Conservation (phyloP, 2,329 filamentous ascomycete genomes). For the Microcera coccophila region DNA sequence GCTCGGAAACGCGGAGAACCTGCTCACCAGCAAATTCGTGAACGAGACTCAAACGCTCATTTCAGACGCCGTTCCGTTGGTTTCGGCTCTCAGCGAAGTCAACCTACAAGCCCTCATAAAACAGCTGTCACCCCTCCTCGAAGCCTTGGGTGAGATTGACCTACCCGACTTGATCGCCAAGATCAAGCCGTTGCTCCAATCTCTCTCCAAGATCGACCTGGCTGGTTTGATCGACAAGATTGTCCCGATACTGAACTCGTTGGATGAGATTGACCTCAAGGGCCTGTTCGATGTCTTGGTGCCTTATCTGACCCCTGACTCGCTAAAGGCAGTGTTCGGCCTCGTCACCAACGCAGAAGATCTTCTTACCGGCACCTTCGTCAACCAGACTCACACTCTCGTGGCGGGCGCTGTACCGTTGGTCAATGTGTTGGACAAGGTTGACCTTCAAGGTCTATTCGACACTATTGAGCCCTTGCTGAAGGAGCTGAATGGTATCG, state of each 20-base stretch:
- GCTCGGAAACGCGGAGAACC: constrained; percentile 33
- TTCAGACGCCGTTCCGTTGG: constrained; percentile 34
- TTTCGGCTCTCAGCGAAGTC: constrained; percentile 33
- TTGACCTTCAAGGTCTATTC: constrained; percentile 38
- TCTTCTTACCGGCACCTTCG: constrained; percentile 37
- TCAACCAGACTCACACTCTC: constrained; percentile 39
- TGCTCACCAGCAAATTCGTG: constrained; percentile 31
- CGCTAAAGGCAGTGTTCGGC: constrained; percentile 34
- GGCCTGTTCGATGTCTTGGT: constrained; percentile 32
- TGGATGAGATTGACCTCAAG: constrained; percentile 33
- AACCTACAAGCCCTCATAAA: constrained; percentile 33
- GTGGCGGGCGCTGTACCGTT: constrained; percentile 37
- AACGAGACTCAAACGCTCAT: constrained; percentile 31
- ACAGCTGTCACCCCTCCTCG: constrained; percentile 30
- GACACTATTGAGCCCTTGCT: constrained; percentile 36
- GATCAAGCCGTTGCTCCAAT: constrained; percentile 29
- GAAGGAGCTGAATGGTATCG: constrained; percentile 32
- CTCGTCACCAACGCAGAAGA: constrained; percentile 36
- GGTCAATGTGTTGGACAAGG: constrained; percentile 30
- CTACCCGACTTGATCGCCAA: constrained; percentile 29
- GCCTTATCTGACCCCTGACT: constrained; percentile 34
- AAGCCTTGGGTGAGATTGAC: constrained; percentile 33
- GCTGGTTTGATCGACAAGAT: constrained; percentile 27
- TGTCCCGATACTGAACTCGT: constrained; percentile 29
- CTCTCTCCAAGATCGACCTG: constrained; percentile 30